Evolutionary conservation across 345 rosid species (phyloP).

Genomic region (Lepidium aucheri): DNA sequence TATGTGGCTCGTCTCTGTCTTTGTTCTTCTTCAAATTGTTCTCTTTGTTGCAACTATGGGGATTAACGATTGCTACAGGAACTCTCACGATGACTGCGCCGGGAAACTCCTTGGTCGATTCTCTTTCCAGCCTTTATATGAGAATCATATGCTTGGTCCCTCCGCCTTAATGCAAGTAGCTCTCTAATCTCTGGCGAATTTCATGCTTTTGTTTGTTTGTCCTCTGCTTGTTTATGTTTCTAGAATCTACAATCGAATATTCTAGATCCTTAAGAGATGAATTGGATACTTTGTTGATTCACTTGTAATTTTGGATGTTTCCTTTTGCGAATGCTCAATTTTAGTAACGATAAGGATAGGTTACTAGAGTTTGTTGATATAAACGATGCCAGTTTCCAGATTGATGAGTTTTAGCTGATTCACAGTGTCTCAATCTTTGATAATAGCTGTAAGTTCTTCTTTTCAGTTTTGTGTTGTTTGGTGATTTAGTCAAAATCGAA

Average conservation of each 20-base stretch:
- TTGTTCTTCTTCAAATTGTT: constrained; percentile 60
- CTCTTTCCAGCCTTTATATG: constrained; percentile 73
- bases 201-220: background rate
- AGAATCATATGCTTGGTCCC: constrained; percentile 88
- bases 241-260: background rate
- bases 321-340: background rate
- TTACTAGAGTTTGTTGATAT: background rate
- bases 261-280: background rate
- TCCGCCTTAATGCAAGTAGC: constrained; percentile 63
- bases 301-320: background rate
- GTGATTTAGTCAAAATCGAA: background rate
- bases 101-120: constrained; percentile 34
- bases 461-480: background rate
- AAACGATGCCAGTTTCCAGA: background rate
- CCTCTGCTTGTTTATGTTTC: background rate
- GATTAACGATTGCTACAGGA: constrained; percentile 48
- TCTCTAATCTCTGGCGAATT: background rate
- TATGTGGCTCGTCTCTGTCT: constrained; percentile 73
- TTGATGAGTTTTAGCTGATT: background rate
- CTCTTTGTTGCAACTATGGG: constrained; percentile 59
- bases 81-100: constrained; percentile 51
- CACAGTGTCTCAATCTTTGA: background rate
- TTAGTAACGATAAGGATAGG: background rate
- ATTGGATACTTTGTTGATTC: background rate
- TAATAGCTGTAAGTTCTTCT: background rate